Percentiles rank a stretch among this genome's conserved stretches.
Evolutionary conservation across 2,329 filamentous ascomycete species (phyloP).

Genomic region (Mariannaea elegans): DNA sequence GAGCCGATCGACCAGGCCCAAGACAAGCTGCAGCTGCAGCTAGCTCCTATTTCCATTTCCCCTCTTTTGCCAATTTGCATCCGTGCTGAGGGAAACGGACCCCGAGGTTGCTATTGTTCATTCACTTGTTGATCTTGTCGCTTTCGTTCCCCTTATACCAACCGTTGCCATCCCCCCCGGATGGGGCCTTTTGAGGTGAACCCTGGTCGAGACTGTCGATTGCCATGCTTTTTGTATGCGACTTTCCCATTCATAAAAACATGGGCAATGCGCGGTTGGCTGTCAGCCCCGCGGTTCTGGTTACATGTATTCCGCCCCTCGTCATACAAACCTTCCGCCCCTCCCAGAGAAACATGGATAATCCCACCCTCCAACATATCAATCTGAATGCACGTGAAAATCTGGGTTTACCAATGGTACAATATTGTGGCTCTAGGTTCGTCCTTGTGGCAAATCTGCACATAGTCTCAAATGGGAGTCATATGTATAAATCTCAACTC

Average conservation of each 20-base stretch:
- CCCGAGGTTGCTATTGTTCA: constrained; percentile 4
- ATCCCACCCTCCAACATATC: constrained; percentile 10
- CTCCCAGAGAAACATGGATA: constrained; percentile 8
- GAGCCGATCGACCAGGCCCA: constrained; percentile 27
- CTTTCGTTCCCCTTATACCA: background rate
- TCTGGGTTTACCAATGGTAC: background rate
- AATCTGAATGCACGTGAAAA: constrained; percentile 15
- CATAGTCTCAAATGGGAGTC: background rate
- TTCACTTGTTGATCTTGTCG: constrained; percentile 3
- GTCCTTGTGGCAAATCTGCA: background rate
- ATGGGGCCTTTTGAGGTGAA: constrained; percentile 2
- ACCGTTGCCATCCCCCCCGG: background rate
- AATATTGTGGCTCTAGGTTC: too few species aligned
- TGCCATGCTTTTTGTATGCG: constrained; percentile 2
- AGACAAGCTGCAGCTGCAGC: constrained; percentile 15
- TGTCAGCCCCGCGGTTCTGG: constrained; percentile 1
- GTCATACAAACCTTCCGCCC: constrained; percentile 12
- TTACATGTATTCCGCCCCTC: constrained; percentile 13
- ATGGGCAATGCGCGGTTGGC: constrained; percentile 6
- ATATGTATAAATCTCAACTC: background rate
- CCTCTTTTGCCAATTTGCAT: constrained; percentile 5
- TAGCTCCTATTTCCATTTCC: constrained; percentile 12
- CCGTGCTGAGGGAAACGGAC: constrained; percentile 3
- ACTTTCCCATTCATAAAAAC: constrained; percentile 4
- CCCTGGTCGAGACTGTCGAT: background rate